Percentiles rank a stretch among this genome's conserved stretches.
Conservation (phyloP, 306 rosid genomes). For the Fragaria iinumae region DNA sequence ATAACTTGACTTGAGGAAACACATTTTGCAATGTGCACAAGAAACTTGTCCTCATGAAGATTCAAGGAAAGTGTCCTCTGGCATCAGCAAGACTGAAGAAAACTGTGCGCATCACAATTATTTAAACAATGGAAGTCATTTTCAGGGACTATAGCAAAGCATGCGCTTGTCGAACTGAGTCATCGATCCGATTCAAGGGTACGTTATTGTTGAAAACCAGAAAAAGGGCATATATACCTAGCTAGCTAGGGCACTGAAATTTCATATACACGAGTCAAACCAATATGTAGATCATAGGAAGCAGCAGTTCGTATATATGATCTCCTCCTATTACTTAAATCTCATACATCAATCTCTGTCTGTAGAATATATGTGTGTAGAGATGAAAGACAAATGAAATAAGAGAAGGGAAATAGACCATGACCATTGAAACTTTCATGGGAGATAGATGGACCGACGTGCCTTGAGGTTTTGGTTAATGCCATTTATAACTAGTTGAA, state of each 20-base stretch:
- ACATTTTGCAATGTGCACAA: neutral
- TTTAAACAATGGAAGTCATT: slow-evolving; percentile 1
- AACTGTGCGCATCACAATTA: neutral
- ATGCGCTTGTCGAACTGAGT: slow-evolving; percentile 2
- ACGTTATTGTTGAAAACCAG: neutral
- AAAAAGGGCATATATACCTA: neutral
- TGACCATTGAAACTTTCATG: neutral
- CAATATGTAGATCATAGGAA: neutral
- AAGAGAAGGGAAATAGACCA: neutral
- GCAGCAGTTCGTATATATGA: neutral
- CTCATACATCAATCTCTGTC: neutral
- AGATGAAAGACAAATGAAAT: neutral
- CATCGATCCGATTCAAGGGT: neutral
- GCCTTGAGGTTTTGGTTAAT: slow-evolving; percentile 6
- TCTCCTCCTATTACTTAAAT: neutral
- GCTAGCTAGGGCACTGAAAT: neutral
- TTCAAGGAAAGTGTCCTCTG: slow-evolving; percentile 1
- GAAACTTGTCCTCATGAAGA: neutral
- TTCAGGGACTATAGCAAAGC: slow-evolving; percentile 1
- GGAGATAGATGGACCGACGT: neutral
- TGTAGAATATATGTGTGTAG: neutral
- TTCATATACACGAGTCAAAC: neutral
- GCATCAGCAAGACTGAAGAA: slow-evolving; percentile 2
- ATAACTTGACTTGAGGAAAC: neutral
- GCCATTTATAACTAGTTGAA: neutral